phyloP scores from a whole-genome alignment of 768 basidiomycete species.

The Panaeolus cyanescens region DNA sequence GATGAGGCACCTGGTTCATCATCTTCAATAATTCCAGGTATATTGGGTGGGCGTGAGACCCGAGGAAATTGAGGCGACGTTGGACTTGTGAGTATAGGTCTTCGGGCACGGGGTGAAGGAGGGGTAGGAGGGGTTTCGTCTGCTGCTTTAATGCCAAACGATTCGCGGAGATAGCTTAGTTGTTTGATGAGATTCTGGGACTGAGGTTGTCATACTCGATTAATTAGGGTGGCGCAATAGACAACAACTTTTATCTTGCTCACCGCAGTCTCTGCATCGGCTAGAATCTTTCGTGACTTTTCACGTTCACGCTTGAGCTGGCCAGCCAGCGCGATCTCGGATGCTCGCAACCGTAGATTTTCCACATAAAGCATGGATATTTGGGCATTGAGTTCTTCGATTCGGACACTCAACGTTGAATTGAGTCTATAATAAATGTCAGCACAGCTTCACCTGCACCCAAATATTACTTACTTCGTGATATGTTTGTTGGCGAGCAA shows the following conservation, averaged over 20 bases:
- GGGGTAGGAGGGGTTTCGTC: constrained; percentile 41
- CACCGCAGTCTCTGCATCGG: constrained; percentile 77
- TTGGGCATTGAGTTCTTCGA: constrained; percentile 83
- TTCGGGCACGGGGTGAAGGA: constrained; percentile 51
- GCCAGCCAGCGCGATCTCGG: constrained; percentile 72
- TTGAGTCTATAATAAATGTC: constrained; percentile 61
- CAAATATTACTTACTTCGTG: constrained; percentile 61
- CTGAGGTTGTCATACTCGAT: constrained; percentile 30
- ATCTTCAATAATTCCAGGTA: constrained; percentile 70
- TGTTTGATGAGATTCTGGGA: constrained; percentile 65
- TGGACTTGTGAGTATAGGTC: constrained; percentile 36
- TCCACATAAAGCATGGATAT: constrained; percentile 82
- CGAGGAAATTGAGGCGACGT: constrained; percentile 52
- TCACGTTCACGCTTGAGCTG: constrained; percentile 83
- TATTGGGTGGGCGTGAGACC: constrained; percentile 63
- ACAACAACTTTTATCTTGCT: constrained; percentile 19
- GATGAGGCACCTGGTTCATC: constrained; percentile 55
- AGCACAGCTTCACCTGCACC: not conserved
- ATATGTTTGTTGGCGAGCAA: constrained; percentile 90
- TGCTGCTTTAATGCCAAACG: constrained; percentile 46
- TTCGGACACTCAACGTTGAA: constrained; percentile 79
- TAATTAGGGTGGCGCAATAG: constrained; percentile 7
- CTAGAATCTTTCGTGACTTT: constrained; percentile 70
- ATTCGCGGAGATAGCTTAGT: constrained; percentile 63
- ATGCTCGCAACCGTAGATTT: constrained; percentile 79